phyloP scores from a whole-genome alignment of 768 basidiomycete species.

The Pleurotus sapidus region DNA sequence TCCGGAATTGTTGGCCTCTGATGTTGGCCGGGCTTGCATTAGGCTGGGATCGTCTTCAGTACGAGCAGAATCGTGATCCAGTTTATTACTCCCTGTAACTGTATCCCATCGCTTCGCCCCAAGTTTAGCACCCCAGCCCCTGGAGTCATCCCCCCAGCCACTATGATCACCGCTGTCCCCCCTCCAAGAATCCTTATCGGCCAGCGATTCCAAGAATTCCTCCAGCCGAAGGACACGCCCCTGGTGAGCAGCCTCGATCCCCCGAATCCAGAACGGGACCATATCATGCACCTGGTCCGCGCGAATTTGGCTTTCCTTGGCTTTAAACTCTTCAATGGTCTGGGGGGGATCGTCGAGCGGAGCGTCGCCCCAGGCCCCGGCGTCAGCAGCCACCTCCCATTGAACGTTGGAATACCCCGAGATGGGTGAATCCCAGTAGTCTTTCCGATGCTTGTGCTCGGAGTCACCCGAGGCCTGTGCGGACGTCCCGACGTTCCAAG shows the following conservation, averaged over 20 bases:
- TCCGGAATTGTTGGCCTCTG: too few species aligned
- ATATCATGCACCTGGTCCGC: conserved; percentile 49
- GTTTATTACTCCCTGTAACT: too few species aligned
- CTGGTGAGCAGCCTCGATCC: conserved; percentile 43
- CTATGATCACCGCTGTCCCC: neutral
- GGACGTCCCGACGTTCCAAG: neutral
- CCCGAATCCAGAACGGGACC: conserved; percentile 53
- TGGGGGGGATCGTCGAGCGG: conserved; percentile 15
- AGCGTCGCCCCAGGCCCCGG: conserved; percentile 20
- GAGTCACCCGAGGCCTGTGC: neutral
- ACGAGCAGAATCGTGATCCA: too few species aligned
- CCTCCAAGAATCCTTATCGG: conserved; percentile 19
- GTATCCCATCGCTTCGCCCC: neutral
- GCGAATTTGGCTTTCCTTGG: conserved; percentile 23
- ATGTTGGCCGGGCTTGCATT: too few species aligned
- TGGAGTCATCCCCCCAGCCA: conserved; percentile 1
- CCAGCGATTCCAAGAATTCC: conserved; percentile 42
- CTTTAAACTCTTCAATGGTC: conserved; percentile 26
- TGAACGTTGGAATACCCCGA: neutral
- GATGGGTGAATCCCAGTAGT: neutral
- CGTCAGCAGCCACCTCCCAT: conserved; percentile 13
- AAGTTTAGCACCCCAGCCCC: neutral
- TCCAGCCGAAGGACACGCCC: conserved; percentile 41
- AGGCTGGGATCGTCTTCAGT: too few species aligned
- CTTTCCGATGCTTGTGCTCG: neutral